Evolutionary conservation across 495 filamentous ascomycete genomes (phyloP), one percentile per base, ranked within the genome.

Genomic region (Podospora australis): DNA sequence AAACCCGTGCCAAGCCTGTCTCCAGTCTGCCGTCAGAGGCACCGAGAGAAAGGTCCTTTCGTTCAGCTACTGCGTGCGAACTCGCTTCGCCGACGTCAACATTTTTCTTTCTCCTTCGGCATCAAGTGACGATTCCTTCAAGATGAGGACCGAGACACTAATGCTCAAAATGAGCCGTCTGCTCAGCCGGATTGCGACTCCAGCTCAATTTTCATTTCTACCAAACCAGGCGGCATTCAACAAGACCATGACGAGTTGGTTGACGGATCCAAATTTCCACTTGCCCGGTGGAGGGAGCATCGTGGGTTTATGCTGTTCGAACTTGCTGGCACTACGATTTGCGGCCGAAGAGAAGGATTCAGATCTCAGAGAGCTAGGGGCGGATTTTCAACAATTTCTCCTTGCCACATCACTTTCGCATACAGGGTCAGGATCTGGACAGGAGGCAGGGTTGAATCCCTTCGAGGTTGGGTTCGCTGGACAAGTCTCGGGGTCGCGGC

Each of bases 281-380:
- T 45, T 66, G 7, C 61, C 56, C 17, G 20, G n/a, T 10, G 54
- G 54, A 43, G 56, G 61, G 25, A 60, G 56, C 46, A 57, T 62
- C 20, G 59, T 62, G 10, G 63, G 53, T 2, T 24, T 64, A 10
- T 62, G 59, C 24, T 66, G 63, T 36, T 64, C 56, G 1, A 62
- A 48, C 28, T 39, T 66, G 16, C 26, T 61, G 14, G 60, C 58
- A 0, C 39, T 64, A 4, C 48, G 58, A 41, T 62, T 62, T 30
- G 53, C 41, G 8, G 58, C 61, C 1, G 56, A 59, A 16, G 22
- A 29, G 10, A 16, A 34, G 6, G 23, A 29, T 7, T 21, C 22
- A 39, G 47, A 32, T 13, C 34, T 46, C 1, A 48, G 54, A 29
- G 56, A 54, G n/a, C 26, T 64, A 7, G 24, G 52, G 26, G 19